These are phyloP conservation scores for Penicillium dipodomyicola DNA, from an alignment of 495 filamentous ascomycete species.

Conservation along the genomic window DNA sequence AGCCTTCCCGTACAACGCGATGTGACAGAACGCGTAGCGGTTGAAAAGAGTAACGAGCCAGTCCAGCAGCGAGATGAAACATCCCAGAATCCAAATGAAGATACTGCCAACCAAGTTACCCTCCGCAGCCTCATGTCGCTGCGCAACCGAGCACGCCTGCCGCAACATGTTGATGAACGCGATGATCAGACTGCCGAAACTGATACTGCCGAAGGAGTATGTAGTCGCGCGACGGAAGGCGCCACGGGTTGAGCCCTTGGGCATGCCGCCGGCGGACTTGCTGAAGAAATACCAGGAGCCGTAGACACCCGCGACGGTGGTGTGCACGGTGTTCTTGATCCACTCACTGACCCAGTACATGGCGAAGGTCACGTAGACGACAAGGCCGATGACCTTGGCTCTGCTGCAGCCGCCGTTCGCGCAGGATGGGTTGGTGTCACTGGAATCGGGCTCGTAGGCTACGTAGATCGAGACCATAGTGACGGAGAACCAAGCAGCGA, in stretches of 20 bases:
- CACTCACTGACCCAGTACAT: slow-evolving; percentile 90
- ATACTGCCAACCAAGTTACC: slow-evolving; percentile 69
- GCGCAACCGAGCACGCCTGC: slow-evolving; percentile 72
- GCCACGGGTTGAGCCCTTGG: slow-evolving; percentile 71
- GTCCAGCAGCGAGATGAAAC: slow-evolving; percentile 73
- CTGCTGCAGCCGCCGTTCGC: slow-evolving; percentile 66
- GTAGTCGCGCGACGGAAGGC: slow-evolving; percentile 71
- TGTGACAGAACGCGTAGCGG: slow-evolving; percentile 87
- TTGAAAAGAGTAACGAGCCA: slow-evolving; percentile 73
- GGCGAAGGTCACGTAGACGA: slow-evolving; percentile 86
- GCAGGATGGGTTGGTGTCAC: slow-evolving; percentile 61
- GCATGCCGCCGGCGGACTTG: slow-evolving; percentile 60
- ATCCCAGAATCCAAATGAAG: slow-evolving; percentile 68
- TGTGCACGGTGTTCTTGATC: slow-evolving; percentile 89
- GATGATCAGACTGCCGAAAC: slow-evolving; percentile 77
- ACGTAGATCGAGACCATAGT: slow-evolving; percentile 68
- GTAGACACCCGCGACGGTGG: slow-evolving; percentile 82
- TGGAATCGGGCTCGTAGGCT: slow-evolving; percentile 64
- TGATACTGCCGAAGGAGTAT: slow-evolving; percentile 89
- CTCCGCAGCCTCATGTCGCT: slow-evolving; percentile 57
- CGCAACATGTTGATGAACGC: slow-evolving; percentile 83
- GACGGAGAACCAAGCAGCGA: slow-evolving; percentile 65
- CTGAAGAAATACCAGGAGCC: slow-evolving; percentile 88
- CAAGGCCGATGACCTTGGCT: slow-evolving; percentile 76
- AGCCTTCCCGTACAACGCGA: slow-evolving; percentile 84